A percentile compares a stretch with the other conserved stretches of the same genome.
These are phyloP conservation scores for Nicotiana rustica DNA, from an alignment of 305 asterid species.

Conservation along the genomic window DNA sequence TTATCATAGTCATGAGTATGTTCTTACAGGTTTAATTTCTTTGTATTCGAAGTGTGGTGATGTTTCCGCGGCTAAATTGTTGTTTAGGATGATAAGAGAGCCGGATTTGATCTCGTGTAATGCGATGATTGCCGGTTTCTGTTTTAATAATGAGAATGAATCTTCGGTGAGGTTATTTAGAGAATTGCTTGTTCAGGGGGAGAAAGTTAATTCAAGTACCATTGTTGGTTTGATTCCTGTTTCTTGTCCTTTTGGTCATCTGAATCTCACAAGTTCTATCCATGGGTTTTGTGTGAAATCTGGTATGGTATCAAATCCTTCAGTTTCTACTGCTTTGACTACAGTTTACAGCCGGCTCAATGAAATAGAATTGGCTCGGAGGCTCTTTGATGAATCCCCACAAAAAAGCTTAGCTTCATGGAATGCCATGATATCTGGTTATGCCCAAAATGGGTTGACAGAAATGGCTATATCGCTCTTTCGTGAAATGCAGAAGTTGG, in stretches of 20 bases:
- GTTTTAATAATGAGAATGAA: slow-evolving; percentile 54
- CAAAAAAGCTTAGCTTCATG: slow-evolving; percentile 76
- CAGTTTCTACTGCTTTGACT: slow-evolving; percentile 77
- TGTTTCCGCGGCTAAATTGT: slow-evolving; percentile 53
- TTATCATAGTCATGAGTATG: slow-evolving; percentile 60
- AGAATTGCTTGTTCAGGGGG: slow-evolving; percentile 58
- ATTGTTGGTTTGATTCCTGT: slow-evolving; percentile 77
- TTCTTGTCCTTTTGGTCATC: slow-evolving; percentile 70
- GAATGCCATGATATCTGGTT: slow-evolving; percentile 90
- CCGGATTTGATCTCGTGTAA: slow-evolving; percentile 74
- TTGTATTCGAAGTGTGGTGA: slow-evolving; percentile 79
- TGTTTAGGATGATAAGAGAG: slow-evolving; percentile 59
- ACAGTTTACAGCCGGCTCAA: slow-evolving; percentile 72
- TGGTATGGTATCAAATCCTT: slow-evolving; percentile 50
- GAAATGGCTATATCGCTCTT: slow-evolving; percentile 74
- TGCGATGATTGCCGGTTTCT: slow-evolving; percentile 72
- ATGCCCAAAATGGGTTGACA: slow-evolving; percentile 77
- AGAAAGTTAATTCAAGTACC: slow-evolving; percentile 63
- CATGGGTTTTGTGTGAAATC: slow-evolving; percentile 70
- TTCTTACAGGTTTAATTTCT: slow-evolving; percentile 72
- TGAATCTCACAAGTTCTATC: slow-evolving; percentile 58
- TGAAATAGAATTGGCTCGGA: slow-evolving; percentile 66
- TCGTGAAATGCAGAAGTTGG: slow-evolving; percentile 75
- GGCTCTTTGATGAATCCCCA: slow-evolving; percentile 69
- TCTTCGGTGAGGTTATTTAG: slow-evolving; percentile 63